Evolutionary conservation across 179 eudicot species (phyloP).

Genomic region (Spinacia oleracea): DNA sequence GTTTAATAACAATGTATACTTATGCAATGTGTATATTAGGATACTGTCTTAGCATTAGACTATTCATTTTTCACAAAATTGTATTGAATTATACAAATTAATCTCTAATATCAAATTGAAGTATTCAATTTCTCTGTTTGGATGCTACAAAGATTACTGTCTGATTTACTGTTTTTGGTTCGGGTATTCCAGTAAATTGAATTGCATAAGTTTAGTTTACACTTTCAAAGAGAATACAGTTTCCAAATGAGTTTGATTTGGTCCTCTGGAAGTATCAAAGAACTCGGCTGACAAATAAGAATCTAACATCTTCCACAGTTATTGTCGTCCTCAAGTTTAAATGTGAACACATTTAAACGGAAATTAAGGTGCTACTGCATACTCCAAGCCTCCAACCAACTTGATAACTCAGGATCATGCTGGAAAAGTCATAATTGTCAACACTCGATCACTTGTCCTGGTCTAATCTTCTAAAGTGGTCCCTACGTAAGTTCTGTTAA

Average conservation of each 20-base stretch:
- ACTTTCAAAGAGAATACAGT: background rate
- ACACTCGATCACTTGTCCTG: background rate
- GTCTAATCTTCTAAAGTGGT: background rate
- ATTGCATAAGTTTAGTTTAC: background rate
- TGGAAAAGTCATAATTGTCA: background rate
- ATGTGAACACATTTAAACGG: background rate
- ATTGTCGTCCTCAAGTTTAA: background rate
- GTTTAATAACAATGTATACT: no score
- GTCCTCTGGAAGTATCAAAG: constrained; percentile 16
- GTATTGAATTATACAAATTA: no score
- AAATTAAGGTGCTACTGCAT: background rate
- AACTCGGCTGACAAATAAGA: background rate
- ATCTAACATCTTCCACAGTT: background rate
- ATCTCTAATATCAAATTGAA: no score
- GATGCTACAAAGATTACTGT: no score
- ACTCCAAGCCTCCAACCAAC: no score
- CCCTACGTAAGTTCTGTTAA: background rate
- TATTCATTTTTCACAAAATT: no score
- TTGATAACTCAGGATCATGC: background rate
- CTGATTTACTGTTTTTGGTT: background rate
- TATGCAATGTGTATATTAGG: no score
- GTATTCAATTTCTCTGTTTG: no score
- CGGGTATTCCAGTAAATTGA: background rate
- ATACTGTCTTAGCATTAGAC: no score
- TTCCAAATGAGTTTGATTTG: background rate